Conservation (phyloP, 805 yeast genomes). For the Yarrowia sp. region DNA sequence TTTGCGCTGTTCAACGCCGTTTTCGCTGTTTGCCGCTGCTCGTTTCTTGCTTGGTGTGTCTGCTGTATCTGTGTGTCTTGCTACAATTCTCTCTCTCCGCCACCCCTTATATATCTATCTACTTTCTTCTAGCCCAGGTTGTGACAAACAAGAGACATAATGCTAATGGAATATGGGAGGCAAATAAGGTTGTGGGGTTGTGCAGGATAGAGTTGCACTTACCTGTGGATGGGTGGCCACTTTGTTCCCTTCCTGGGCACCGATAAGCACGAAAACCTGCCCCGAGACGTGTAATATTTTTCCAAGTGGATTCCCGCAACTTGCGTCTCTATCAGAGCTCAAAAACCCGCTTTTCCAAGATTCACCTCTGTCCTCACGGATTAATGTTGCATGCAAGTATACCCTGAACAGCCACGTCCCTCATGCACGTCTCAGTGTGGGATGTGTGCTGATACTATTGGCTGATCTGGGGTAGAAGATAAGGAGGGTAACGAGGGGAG, state of each 20-base stretch:
- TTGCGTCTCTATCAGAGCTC: constrained; percentile 1
- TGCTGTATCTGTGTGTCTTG: background rate
- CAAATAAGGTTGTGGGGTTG: constrained; percentile 37
- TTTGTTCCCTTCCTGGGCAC: too few species aligned
- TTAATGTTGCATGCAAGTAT: constrained; percentile 36
- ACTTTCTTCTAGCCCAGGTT: background rate
- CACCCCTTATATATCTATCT: constrained; percentile 12
- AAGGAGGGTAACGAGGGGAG: background rate
- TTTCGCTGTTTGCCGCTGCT: too few species aligned
- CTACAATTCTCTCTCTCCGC: background rate
- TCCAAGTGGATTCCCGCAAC: background rate
- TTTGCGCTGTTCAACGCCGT: too few species aligned
- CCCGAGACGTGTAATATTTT: background rate
- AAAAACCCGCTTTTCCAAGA: background rate
- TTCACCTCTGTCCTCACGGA: constrained; percentile 1
- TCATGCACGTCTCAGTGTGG: constrained; percentile 14
- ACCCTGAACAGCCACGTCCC: constrained; percentile 23
- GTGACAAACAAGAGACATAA: constrained; percentile 13
- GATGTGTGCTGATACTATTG: constrained; percentile 14
- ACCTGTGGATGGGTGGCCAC: too few species aligned
- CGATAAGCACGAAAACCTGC: constrained; percentile 5
- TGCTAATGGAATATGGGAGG: constrained; percentile 30
- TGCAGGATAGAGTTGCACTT: constrained; percentile 2
- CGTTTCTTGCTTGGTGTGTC: background rate
- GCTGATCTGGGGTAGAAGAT: constrained; percentile 24